A percentile compares a stretch with the other conserved stretches of the same genome.
phyloP scores from a whole-genome alignment of 1,139 yeast species.

The Candida smagusa region DNA sequence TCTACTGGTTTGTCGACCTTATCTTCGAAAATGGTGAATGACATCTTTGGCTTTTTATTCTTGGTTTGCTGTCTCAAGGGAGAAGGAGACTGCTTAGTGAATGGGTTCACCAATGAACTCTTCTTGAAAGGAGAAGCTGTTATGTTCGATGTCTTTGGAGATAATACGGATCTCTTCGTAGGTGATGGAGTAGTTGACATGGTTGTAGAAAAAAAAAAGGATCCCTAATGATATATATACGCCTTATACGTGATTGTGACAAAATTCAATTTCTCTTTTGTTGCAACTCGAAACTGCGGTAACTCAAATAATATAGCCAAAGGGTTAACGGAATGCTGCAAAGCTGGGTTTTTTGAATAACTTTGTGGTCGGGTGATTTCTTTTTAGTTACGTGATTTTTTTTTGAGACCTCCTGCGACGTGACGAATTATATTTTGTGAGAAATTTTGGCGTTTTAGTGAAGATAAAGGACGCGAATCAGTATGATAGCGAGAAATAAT shows the following conservation, averaged over 20 bases:
- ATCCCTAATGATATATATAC: background rate
- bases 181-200: conserved; percentile 16
- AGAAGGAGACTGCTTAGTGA: conserved; percentile 5
- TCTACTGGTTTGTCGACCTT: conserved; percentile 10
- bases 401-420: no score
- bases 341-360: no score
- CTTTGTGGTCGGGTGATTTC: no score
- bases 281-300: no score
- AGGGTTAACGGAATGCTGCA: no score
- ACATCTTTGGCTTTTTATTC: conserved; percentile 19
- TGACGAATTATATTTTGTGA: no score
- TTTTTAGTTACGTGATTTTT: no score
- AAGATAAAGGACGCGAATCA: background rate
- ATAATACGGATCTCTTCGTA: conserved; percentile 30
- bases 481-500: conserved; percentile 1
- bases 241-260: conserved; percentile 2
- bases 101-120: conserved; percentile 8
- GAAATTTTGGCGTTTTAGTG: background rate
- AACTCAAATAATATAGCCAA: no score
- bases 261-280: background rate
- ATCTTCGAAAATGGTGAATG: conserved; percentile 41
- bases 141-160: conserved; percentile 29
- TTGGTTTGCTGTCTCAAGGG: conserved; percentile 9
- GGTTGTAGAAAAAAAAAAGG: background rate
- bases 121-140: conserved; percentile 13